Conservation (phyloP, 371 early-diverging fungal species). For the Lichtheimia ornata region DNA sequence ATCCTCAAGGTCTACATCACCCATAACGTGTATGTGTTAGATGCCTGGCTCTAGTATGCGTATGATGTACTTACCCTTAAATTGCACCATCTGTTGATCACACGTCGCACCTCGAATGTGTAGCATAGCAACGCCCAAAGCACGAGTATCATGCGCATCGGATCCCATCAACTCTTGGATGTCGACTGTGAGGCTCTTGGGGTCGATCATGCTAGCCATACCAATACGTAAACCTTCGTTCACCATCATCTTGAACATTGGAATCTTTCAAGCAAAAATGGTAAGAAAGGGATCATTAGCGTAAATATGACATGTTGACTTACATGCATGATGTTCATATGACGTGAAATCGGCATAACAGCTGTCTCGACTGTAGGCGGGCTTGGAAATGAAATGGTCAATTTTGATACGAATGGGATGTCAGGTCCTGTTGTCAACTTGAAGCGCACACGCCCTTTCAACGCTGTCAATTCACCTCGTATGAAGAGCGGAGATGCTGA, state of each 20-base stretch:
- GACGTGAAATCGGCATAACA: conserved; percentile 44
- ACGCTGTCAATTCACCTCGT: conserved; percentile 43
- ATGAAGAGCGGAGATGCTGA: conserved; percentile 30
- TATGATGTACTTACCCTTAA: conserved; percentile 22
- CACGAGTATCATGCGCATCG: conserved; percentile 31
- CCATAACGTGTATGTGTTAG: not conserved
- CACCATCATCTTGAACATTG: conserved; percentile 38
- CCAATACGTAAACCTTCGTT: conserved; percentile 42
- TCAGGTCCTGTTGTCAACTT: conserved; percentile 44
- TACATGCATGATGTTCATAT: conserved; percentile 48
- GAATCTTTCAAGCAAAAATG: conserved; percentile 19
- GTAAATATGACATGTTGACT: conserved; percentile 4
- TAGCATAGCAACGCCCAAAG: conserved; percentile 41
- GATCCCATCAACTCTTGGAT: conserved; percentile 33
- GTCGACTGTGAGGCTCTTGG: conserved; percentile 47
- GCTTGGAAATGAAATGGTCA: conserved; percentile 46
- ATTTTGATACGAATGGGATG: conserved; percentile 43
- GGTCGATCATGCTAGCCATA: conserved; percentile 43
- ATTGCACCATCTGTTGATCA: conserved; percentile 15
- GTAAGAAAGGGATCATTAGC: not conserved
- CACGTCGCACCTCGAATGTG: conserved; percentile 32
- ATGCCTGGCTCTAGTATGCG: not conserved
- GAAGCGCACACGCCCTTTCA: conserved; percentile 41
- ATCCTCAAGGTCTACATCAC: conserved; percentile 38
- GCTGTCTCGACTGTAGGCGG: conserved; percentile 41